These are phyloP conservation scores for Starmerella stigmatis DNA, from an alignment of 805 yeast species.

Conservation along the genomic window DNA sequence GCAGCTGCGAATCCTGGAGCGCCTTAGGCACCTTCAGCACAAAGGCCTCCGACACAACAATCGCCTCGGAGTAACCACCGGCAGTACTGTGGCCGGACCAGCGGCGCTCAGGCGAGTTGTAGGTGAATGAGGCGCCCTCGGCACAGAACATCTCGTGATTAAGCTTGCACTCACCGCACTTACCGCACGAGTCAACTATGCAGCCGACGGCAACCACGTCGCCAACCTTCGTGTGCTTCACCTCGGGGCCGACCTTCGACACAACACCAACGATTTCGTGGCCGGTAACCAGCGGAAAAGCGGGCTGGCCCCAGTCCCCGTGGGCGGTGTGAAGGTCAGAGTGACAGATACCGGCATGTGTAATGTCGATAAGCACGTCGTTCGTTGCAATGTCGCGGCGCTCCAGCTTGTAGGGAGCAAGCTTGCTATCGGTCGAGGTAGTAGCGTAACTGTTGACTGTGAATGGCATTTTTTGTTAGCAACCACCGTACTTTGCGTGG, in stretches of 20 bases:
- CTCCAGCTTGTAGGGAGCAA: slow-evolving; percentile 11
- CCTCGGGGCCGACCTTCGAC: slow-evolving; percentile 47
- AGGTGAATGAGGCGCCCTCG: slow-evolving; percentile 39
- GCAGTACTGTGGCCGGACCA: slow-evolving; percentile 54
- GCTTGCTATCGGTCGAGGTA: background rate
- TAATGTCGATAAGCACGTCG: slow-evolving; percentile 30
- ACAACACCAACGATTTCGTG: slow-evolving; percentile 36
- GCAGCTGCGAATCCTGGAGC: slow-evolving; percentile 35
- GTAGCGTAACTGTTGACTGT: slow-evolving; percentile 15
- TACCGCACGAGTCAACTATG: slow-evolving; percentile 46
- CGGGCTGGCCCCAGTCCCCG: slow-evolving; percentile 41
- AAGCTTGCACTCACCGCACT: slow-evolving; percentile 48
- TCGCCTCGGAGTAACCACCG: slow-evolving; percentile 34
- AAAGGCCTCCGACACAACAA: slow-evolving; percentile 45
- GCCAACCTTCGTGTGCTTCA: slow-evolving; percentile 44
- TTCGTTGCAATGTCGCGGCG: slow-evolving; percentile 18
- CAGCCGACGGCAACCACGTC: slow-evolving; percentile 79
- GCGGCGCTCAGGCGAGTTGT: slow-evolving; percentile 30
- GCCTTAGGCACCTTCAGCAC: slow-evolving; percentile 54
- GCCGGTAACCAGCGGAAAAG: slow-evolving; percentile 37
- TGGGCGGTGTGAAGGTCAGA: slow-evolving; percentile 44
- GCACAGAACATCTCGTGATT: slow-evolving; percentile 51
- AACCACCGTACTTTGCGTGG: background rate
- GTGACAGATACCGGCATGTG: slow-evolving; percentile 41
- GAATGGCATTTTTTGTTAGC: slow-evolving; percentile 12